phyloP scores from a whole-genome alignment of 441 rosid species.

The Pelargonium myrrhifolium region DNA sequence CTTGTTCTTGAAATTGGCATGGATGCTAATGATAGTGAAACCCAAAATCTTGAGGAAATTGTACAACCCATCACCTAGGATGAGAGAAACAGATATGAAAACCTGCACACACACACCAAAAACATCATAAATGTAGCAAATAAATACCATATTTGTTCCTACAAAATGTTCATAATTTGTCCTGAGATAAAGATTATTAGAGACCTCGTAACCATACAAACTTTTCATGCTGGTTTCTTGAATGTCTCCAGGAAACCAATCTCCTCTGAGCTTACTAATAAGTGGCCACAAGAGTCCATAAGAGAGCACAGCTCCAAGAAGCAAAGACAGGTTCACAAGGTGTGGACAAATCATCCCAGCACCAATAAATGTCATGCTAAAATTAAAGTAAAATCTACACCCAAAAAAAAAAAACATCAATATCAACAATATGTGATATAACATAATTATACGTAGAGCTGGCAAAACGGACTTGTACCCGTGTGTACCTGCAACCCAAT shows the following conservation, averaged over 20 bases:
- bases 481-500: too few relatives aligned
- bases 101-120: slow-evolving; percentile 39
- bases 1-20: slow-evolving; percentile 24
- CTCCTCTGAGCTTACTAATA: slow-evolving; percentile 50
- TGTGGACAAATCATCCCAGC: slow-evolving; percentile 96
- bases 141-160: not conserved
- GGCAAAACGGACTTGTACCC: too few relatives aligned
- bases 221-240: slow-evolving; percentile 69
- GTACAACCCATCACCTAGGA: slow-evolving; percentile 90
- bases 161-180: not conserved
- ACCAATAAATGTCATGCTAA: slow-evolving; percentile 75
- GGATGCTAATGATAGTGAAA: slow-evolving; percentile 46
- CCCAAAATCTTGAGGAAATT: slow-evolving; percentile 71
- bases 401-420: too few relatives aligned
- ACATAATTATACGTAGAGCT: too few relatives aligned
- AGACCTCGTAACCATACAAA: slow-evolving; percentile 74
- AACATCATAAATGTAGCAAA: not conserved
- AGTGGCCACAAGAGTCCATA: slow-evolving; percentile 95
- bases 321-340: slow-evolving; percentile 72
- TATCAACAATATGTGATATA: too few relatives aligned
- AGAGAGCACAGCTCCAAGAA: slow-evolving; percentile 74
- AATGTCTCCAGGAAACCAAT: slow-evolving; percentile 54
- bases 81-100: slow-evolving; percentile 70
- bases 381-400: slow-evolving; percentile 80
- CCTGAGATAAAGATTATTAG: not conserved